Evolutionary conservation across 805 yeast genomes (phyloP).

Genomic region (Yarrowia keelungensis): DNA sequence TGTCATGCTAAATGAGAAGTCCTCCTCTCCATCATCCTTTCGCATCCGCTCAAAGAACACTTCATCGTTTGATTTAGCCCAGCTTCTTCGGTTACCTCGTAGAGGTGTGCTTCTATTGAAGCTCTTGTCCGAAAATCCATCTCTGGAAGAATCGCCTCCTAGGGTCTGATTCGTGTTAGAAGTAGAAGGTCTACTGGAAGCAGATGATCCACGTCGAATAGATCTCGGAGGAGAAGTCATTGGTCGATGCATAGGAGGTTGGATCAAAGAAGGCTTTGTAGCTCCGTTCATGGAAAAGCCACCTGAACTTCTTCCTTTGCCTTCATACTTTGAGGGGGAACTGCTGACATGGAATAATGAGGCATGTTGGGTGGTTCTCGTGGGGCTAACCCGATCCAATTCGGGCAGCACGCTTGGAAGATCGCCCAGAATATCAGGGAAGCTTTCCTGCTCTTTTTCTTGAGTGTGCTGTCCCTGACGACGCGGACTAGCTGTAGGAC

Average conservation of each 20-base stretch:
- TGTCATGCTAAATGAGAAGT: neutral
- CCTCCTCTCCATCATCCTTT: neutral
- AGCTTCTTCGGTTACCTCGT: neutral
- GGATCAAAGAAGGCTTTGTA: neutral
- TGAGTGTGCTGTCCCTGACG: neutral
- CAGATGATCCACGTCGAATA: neutral
- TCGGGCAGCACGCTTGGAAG: slow-evolving; percentile 21
- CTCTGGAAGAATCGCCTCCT: neutral
- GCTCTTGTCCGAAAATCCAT: slow-evolving; percentile 1
- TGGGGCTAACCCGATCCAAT: slow-evolving; percentile 1
- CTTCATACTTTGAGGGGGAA: neutral
- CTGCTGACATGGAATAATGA: neutral
- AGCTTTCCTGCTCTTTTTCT: neutral
- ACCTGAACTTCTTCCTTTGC: neutral
- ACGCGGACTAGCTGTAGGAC: neutral
- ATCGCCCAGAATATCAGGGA: slow-evolving; percentile 15
- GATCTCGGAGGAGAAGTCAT: neutral
- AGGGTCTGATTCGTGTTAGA: neutral
- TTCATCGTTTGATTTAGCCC: slow-evolving; percentile 27
- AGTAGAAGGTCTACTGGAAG: slow-evolving; percentile 1
- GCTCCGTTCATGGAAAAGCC: neutral
- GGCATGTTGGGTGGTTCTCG: slow-evolving; percentile 1
- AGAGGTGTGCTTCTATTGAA: slow-evolving; percentile 7
- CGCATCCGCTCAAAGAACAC: slow-evolving; percentile 14
- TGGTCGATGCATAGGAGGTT: neutral